Evolutionary conservation across 2,329 filamentous ascomycete species (phyloP).

Genomic region (Hymenoscyphus fructigenus): DNA sequence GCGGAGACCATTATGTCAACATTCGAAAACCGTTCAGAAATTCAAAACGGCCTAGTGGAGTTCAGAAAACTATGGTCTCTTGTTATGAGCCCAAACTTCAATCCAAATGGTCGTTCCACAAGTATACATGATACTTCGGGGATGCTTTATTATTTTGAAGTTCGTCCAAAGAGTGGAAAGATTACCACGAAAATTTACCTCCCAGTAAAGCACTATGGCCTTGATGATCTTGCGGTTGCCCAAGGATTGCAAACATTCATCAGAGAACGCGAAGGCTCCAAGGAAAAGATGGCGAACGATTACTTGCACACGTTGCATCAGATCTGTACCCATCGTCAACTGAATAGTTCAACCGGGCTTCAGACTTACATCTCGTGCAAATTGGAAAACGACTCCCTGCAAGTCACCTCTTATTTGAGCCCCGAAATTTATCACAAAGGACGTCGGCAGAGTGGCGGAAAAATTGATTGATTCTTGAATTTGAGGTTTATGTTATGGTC

Average conservation of each 20-base stretch:
- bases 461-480: too few relatives aligned
- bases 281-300: not conserved
- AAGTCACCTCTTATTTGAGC: not conserved
- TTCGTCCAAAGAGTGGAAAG: not conserved
- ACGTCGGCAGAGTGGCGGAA: not conserved
- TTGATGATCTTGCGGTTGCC: not conserved
- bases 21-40: not conserved
- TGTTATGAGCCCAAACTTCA: not conserved
- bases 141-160: not conserved
- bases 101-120: not conserved
- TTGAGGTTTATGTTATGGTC: too few relatives aligned
- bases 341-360: not conserved
- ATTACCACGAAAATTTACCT: constrained; percentile 1
- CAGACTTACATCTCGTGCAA: not conserved
- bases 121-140: not conserved
- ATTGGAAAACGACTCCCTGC: not conserved
- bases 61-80: not conserved
- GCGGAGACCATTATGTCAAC: not conserved
- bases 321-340: not conserved
- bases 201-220: not conserved
- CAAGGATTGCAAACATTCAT: not conserved
- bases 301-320: not conserved
- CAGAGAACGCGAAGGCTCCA: not conserved
- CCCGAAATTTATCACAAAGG: not conserved
- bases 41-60: not conserved